Evolutionary conservation across 2,329 filamentous ascomycete species (phyloP).

Genomic region (Zasmidium angulare): DNA sequence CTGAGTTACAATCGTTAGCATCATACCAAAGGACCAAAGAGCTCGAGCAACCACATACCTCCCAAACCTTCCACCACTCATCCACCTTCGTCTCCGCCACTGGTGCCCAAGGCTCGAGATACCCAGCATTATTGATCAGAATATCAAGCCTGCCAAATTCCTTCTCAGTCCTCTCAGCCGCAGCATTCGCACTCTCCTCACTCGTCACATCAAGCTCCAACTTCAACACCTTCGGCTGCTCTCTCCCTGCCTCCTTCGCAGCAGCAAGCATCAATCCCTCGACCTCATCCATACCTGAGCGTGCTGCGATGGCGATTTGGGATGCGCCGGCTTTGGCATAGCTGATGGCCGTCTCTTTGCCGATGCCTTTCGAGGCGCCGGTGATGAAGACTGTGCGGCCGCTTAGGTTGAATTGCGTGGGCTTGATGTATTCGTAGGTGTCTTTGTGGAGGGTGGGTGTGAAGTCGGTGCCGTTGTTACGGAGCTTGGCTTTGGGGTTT

Average conservation of each 20-base stretch:
- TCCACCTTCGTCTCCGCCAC: constrained; percentile 32
- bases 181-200: constrained; percentile 37
- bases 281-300: constrained; percentile 47
- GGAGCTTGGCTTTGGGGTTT: constrained; percentile 2
- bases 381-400: constrained; percentile 54
- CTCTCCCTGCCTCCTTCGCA: constrained; percentile 35
- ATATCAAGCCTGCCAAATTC: constrained; percentile 38
- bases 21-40: not conserved
- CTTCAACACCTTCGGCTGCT: constrained; percentile 42
- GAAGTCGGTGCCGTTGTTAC: constrained; percentile 20
- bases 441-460: constrained; percentile 32
- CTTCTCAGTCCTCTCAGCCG: constrained; percentile 35
- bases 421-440: constrained; percentile 54
- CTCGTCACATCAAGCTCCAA: constrained; percentile 47
- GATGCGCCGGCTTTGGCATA: constrained; percentile 57
- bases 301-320: constrained; percentile 55
- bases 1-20: not conserved
- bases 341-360: constrained; percentile 53
- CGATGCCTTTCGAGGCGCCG: constrained; percentile 43
- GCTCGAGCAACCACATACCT: constrained; percentile 19
- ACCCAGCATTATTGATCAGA: constrained; percentile 41
- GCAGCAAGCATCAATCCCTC: constrained; percentile 39
- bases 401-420: constrained; percentile 31
- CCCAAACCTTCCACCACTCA: constrained; percentile 51
- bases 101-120: constrained; percentile 14